These are phyloP conservation scores for Fusarium buharicum DNA, from an alignment of 2,329 filamentous ascomycete species.

Conservation along the genomic window DNA sequence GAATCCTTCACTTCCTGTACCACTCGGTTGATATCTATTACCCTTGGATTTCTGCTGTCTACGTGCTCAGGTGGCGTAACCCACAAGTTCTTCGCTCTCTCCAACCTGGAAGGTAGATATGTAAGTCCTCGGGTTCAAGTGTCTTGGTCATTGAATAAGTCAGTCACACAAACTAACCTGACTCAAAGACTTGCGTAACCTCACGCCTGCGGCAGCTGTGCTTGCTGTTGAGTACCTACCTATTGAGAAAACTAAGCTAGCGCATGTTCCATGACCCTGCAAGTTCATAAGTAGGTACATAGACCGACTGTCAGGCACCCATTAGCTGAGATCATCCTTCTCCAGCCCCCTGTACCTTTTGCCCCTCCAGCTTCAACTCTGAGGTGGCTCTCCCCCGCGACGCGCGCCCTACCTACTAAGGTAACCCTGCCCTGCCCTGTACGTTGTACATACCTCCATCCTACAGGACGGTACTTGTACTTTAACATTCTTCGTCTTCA, in stretches of 20 bases:
- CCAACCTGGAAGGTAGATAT: not conserved
- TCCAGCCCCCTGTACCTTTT: constrained; percentile 4
- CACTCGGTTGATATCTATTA: not conserved
- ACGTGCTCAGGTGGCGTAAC: constrained; percentile 41
- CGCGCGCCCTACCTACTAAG: too few relatives aligned
- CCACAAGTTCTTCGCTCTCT: constrained; percentile 22
- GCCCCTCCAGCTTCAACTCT: constrained; percentile 10
- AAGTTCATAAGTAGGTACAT: constrained; percentile 6
- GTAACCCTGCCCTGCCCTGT: constrained; percentile 28
- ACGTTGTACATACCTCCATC: constrained; percentile 11
- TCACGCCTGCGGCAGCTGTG: not conserved
- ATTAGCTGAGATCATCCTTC: not conserved
- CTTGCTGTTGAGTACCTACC: not conserved
- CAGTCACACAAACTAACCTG: constrained; percentile 5
- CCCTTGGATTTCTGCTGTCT: constrained; percentile 32
- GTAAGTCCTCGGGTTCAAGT: constrained; percentile 9
- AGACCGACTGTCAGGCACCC: not conserved
- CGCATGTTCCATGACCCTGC: constrained; percentile 18
- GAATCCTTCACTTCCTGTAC: too few relatives aligned
- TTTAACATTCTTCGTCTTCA: constrained; percentile 8
- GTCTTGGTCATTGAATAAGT: constrained; percentile 24
- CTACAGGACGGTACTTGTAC: constrained; percentile 23
- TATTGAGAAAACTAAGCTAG: constrained; percentile 15
- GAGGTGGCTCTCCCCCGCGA: constrained; percentile 13
- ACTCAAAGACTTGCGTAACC: constrained; percentile 4